Percentiles rank a stretch among this genome's conserved stretches.
Evolutionary conservation across 352 stramenopile species (phyloP).

Genomic region (Phytophthora quininea): DNA sequence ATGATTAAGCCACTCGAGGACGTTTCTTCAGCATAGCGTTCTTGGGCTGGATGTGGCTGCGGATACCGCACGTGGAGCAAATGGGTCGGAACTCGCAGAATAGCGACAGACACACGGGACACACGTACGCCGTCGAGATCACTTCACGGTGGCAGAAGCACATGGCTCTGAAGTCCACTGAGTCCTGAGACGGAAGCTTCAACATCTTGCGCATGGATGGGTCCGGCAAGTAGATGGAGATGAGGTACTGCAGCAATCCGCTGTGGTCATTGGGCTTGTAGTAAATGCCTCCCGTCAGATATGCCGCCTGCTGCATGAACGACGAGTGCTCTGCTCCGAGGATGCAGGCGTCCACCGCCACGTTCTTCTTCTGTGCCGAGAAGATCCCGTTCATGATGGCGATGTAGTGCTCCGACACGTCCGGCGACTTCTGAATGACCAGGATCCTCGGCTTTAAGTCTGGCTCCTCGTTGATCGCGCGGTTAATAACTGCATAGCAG

Average conservation of each 20-base stretch:
- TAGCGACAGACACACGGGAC: slow-evolving; percentile 87
- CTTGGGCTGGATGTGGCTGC: slow-evolving; percentile 78
- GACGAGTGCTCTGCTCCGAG: slow-evolving; percentile 76
- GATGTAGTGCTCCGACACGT: slow-evolving; percentile 90
- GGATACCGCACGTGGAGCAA: slow-evolving; percentile 88
- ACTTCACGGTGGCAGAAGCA: slow-evolving; percentile 90
- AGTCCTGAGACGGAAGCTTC: slow-evolving; percentile 85
- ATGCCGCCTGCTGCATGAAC: slow-evolving; percentile 89
- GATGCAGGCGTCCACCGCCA: slow-evolving; percentile 85
- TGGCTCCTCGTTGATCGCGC: slow-evolving; percentile 77
- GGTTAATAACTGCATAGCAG: slow-evolving; percentile 82
- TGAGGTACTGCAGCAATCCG: slow-evolving; percentile 83
- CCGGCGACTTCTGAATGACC: slow-evolving; percentile 81
- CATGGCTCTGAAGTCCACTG: slow-evolving; percentile 89
- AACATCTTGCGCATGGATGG: slow-evolving; percentile 79
- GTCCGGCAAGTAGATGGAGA: slow-evolving; percentile 88
- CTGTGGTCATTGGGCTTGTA: slow-evolving; percentile 79
- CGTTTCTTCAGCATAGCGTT: slow-evolving; percentile 64
- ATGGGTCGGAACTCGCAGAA: slow-evolving; percentile 90
- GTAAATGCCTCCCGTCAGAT: slow-evolving; percentile 88
- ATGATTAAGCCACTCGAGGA: slow-evolving; percentile 27
- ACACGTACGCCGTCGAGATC: slow-evolving; percentile 85
- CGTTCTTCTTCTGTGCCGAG: slow-evolving; percentile 87
- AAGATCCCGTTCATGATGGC: slow-evolving; percentile 92
- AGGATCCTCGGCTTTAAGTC: slow-evolving; percentile 84